phyloP scores from a whole-genome alignment of 2,329 filamentous ascomycete species.

The Leptoxyphium fumago region DNA sequence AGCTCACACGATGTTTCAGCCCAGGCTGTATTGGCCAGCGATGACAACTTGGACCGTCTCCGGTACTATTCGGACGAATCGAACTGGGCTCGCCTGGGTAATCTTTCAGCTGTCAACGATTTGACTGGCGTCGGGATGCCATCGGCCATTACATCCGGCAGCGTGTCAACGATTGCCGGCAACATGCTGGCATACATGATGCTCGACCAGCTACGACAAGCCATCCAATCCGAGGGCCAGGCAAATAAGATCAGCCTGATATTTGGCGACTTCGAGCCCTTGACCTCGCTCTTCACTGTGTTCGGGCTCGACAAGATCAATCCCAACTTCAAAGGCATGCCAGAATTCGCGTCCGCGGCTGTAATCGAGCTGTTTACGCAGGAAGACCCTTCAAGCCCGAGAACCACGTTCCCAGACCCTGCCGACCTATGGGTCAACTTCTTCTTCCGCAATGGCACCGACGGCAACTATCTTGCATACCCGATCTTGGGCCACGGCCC shows the following conservation, averaged over 20 bases:
- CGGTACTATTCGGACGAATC: constrained; percentile 35
- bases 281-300: constrained; percentile 37
- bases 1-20: constrained; percentile 36
- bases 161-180: constrained; percentile 25
- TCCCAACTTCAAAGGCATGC: constrained; percentile 35
- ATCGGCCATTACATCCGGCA: constrained; percentile 16
- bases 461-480: constrained; percentile 25
- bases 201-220: constrained; percentile 17
- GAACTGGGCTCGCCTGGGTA: constrained; percentile 29
- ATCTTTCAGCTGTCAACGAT: constrained; percentile 23
- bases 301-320: constrained; percentile 24
- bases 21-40: constrained; percentile 15
- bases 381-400: constrained; percentile 9
- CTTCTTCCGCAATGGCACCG: constrained; percentile 42
- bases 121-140: constrained; percentile 2
- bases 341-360: constrained; percentile 33
- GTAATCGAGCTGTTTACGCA: constrained; percentile 38
- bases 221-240: constrained; percentile 15
- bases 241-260: constrained; percentile 23
- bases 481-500: constrained; percentile 37
- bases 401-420: constrained; percentile 22
- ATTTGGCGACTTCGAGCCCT: constrained; percentile 36
- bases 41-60: constrained; percentile 12
- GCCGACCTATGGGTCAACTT: constrained; percentile 41
- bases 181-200: constrained; percentile 21